A percentile compares a stretch with the other conserved stretches of the same genome.
These are phyloP conservation scores for Raffaelea deltoideospora DNA, from an alignment of 2,329 filamentous ascomycete species.

Conservation along the genomic window DNA sequence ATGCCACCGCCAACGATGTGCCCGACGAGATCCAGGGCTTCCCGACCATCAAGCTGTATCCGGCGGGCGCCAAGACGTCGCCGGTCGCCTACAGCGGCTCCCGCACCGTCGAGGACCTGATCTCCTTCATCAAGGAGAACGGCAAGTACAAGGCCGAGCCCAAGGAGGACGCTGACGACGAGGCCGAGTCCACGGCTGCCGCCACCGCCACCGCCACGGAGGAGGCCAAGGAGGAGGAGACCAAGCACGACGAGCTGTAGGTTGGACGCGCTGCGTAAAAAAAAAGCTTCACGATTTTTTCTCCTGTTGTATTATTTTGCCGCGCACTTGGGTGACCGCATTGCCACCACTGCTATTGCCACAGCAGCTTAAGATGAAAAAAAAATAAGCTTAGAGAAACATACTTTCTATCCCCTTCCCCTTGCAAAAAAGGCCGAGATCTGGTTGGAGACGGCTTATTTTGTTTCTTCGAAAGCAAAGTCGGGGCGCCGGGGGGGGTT, in stretches of 20 bases:
- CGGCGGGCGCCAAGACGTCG: conserved; percentile 72
- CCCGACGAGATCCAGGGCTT: conserved; percentile 95
- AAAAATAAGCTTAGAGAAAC: too few species aligned
- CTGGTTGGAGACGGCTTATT: too few species aligned
- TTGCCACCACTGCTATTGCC: too few species aligned
- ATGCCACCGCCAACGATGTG: conserved; percentile 90
- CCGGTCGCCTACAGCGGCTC: conserved; percentile 78
- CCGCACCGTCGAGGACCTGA: conserved; percentile 81
- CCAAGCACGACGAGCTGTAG: conserved; percentile 64
- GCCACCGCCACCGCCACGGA: conserved; percentile 21
- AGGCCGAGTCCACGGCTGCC: conserved; percentile 14
- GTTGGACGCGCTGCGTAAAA: background rate
- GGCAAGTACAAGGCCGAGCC: conserved; percentile 75
- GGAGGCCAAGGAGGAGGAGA: conserved; percentile 25
- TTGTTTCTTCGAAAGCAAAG: too few species aligned
- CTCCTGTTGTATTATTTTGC: background rate
- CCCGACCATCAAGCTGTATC: conserved; percentile 98
- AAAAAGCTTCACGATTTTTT: too few species aligned
- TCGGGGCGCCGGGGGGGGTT: too few species aligned
- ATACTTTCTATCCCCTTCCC: too few species aligned
- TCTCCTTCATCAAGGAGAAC: conserved; percentile 86
- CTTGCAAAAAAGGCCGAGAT: too few species aligned
- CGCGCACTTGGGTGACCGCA: too few species aligned
- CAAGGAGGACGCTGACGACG: conserved; percentile 33
- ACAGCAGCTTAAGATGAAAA: too few species aligned